Evolutionary conservation across 805 yeast species (phyloP).

Genomic region (Saturnispora mendoncae): DNA sequence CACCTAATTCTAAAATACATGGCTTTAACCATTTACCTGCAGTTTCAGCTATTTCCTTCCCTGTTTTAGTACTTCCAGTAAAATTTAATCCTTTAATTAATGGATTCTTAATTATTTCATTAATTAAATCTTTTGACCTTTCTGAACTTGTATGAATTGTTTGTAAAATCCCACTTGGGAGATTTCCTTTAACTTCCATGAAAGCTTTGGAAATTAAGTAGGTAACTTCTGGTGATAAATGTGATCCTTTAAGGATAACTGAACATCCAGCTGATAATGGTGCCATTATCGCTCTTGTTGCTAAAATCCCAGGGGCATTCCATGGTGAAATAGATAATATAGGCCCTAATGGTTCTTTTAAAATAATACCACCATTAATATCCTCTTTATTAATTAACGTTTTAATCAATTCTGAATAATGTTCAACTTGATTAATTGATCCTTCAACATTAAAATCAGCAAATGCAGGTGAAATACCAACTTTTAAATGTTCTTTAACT

Average conservation of each 20-base stretch:
- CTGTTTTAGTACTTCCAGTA: constrained; percentile 38
- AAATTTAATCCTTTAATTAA: constrained; percentile 33
- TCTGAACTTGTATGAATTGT: not conserved
- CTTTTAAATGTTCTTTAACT: constrained; percentile 23
- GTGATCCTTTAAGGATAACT: constrained; percentile 35
- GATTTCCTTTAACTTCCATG: constrained; percentile 27
- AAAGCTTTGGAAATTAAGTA: constrained; percentile 29
- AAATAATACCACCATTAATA: constrained; percentile 18
- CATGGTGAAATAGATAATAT: constrained; percentile 39
- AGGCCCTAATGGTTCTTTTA: constrained; percentile 37
- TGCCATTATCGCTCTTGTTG: constrained; percentile 32
- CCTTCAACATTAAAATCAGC: constrained; percentile 25
- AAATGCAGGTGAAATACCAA: constrained; percentile 25
- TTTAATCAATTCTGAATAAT: constrained; percentile 22
- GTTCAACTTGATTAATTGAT: constrained; percentile 26
- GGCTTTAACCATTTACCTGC: constrained; percentile 36
- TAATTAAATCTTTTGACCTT: not conserved
- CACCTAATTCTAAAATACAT: constrained; percentile 36
- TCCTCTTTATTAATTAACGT: constrained; percentile 14
- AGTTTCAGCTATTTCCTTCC: constrained; percentile 28
- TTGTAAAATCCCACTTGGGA: constrained; percentile 1
- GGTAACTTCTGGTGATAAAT: constrained; percentile 30
- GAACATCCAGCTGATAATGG: constrained; percentile 41
- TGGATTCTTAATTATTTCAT: not conserved
- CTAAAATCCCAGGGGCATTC: constrained; percentile 40